These are phyloP conservation scores for Globisporangium paroecandrum DNA, from an alignment of 352 stramenopile genomes.

Conservation along the genomic window DNA sequence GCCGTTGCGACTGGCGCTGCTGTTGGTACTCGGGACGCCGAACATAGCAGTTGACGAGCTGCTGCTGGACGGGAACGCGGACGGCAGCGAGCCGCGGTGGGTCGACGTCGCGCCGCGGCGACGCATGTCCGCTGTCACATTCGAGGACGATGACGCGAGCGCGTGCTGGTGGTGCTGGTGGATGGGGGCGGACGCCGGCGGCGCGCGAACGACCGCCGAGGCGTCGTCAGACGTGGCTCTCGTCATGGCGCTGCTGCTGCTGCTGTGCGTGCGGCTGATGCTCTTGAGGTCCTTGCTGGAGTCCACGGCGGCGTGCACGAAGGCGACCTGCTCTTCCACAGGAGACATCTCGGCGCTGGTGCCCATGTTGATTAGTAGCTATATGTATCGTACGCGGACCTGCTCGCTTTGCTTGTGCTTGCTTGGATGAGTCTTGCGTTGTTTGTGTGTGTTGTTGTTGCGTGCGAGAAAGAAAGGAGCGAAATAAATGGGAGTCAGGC, in stretches of 20 bases:
- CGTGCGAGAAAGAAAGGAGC: not conserved
- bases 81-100: constrained; percentile 17
- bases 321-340: not conserved
- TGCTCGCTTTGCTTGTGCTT: not conserved
- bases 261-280: not conserved
- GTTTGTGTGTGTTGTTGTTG: not conserved
- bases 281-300: constrained; percentile 1
- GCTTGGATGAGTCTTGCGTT: not conserved
- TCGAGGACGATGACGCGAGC: constrained; percentile 36
- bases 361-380: not conserved
- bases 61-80: constrained; percentile 6
- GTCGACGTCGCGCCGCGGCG: constrained; percentile 10
- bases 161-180: constrained; percentile 75
- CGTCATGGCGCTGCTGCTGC: not conserved
- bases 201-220: not conserved
- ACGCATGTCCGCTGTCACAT: constrained; percentile 17
- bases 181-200: not conserved
- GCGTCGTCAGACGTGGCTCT: constrained; percentile 4
- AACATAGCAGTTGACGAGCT: constrained; percentile 8
- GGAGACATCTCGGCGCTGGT: constrained; percentile 9
- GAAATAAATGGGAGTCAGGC: not conserved
- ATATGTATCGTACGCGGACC: not conserved
- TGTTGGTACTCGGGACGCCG: not conserved
- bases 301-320: not conserved
- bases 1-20: not conserved